These are phyloP conservation scores for Vicia faba DNA, from an alignment of 306 rosid genomes.

Conservation along the genomic window DNA sequence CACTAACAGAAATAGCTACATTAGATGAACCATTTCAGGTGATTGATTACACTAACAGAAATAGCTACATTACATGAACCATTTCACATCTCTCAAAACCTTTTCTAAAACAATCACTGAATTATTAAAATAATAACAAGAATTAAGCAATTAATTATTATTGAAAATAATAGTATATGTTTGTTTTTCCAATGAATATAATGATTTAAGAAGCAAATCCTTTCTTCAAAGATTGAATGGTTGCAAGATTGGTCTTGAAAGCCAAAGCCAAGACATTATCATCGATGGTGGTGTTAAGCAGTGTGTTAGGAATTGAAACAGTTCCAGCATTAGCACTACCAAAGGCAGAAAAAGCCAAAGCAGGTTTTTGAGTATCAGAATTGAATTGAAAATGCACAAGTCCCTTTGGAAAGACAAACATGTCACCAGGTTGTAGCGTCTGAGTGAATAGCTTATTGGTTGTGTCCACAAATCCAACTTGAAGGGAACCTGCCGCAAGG, in stretches of 20 bases:
- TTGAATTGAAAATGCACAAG: conserved; percentile 57
- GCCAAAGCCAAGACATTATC: conserved; percentile 51
- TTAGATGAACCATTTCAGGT: background rate
- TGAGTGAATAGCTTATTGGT: conserved; percentile 53
- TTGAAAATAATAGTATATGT: background rate
- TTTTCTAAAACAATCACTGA: background rate
- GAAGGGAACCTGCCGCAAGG: conserved; percentile 36
- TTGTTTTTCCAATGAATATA: background rate
- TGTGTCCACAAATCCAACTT: conserved; percentile 60
- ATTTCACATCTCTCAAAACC: background rate
- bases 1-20: background rate
- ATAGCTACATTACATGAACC: background rate
- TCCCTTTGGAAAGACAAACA: conserved; percentile 60
- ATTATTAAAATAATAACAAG: background rate
- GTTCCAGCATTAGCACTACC: conserved; percentile 55
- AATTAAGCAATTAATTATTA: background rate
- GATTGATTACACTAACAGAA: background rate
- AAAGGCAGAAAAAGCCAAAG: conserved; percentile 52
- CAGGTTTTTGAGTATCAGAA: conserved; percentile 2
- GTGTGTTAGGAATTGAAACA: conserved; percentile 42
- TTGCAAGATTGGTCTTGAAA: conserved; percentile 50
- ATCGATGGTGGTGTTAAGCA: conserved; percentile 48
- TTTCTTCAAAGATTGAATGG: conserved; percentile 49
- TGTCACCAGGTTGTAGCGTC: conserved; percentile 39
- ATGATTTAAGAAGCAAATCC: conserved; percentile 34